phyloP scores from a whole-genome alignment of 1,284 basidiomycete species.

The Ceratobasidium theobromae region DNA sequence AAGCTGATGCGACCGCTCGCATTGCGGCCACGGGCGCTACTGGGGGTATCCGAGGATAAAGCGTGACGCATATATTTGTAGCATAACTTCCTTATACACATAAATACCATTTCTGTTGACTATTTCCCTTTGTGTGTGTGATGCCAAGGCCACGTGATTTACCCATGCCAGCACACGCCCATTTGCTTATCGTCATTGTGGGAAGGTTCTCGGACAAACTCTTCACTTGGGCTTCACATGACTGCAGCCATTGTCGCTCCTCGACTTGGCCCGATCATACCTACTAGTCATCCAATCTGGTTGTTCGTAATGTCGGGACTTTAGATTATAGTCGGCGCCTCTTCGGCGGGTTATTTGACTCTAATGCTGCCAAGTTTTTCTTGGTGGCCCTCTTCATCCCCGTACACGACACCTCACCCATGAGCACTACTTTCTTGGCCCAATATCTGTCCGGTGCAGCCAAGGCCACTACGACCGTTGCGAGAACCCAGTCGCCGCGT shows the following conservation, averaged over 20 bases:
- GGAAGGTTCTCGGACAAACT: background rate
- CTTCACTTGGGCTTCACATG: background rate
- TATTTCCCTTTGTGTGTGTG: too few species aligned
- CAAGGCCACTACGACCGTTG: background rate
- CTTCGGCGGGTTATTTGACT: background rate
- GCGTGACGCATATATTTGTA: background rate
- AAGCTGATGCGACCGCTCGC: constrained; percentile 47
- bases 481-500: background rate
- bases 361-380: constrained; percentile 3
- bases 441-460: background rate
- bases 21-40: constrained; percentile 51
- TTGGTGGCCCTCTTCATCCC: constrained; percentile 13
- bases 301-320: too few species aligned
- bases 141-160: constrained; percentile 28
- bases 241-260: too few species aligned
- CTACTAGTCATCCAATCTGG: too few species aligned
- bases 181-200: background rate
- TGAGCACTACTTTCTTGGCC: background rate
- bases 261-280: too few species aligned
- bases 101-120: too few species aligned
- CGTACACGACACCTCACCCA: too few species aligned
- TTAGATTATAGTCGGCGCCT: background rate
- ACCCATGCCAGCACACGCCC: background rate
- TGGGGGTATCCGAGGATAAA: constrained; percentile 22
- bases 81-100: background rate